Percentiles rank a stretch among this genome's conserved stretches.
Conservation (phyloP, 1,284 basidiomycete species). For the Malassezia obtusa region DNA sequence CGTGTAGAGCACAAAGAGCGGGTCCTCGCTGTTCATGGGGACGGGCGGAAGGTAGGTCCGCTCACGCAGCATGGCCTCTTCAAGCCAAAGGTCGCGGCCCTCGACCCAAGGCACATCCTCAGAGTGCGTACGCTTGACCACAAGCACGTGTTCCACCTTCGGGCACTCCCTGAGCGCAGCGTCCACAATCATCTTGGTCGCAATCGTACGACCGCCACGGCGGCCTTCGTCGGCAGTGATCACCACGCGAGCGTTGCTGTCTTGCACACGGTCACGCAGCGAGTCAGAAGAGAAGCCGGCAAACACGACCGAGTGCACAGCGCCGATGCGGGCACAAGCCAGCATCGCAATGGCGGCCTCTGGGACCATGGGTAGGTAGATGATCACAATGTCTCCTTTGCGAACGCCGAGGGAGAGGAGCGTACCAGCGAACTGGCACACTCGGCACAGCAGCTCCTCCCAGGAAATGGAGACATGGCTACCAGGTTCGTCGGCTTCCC, state of each 20-base stretch:
- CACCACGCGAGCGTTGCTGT: slow-evolving; percentile 78
- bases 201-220: slow-evolving; percentile 87
- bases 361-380: slow-evolving; percentile 57
- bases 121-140: slow-evolving; percentile 78
- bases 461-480: slow-evolving; percentile 71
- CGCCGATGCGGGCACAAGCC: slow-evolving; percentile 91
- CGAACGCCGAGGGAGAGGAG: slow-evolving; percentile 81
- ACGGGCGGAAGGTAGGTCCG: slow-evolving; percentile 82
- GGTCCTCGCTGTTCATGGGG: slow-evolving; percentile 80
- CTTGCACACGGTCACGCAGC: slow-evolving; percentile 80
- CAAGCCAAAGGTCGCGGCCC: slow-evolving; percentile 91
- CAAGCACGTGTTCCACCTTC: slow-evolving; percentile 77
- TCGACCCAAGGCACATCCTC: slow-evolving; percentile 65
- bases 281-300: slow-evolving; percentile 97
- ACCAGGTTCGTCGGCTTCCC: slow-evolving; percentile 90
- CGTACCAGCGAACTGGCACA: slow-evolving; percentile 81
- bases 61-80: slow-evolving; percentile 75
- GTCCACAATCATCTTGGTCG: slow-evolving; percentile 88
- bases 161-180: slow-evolving; percentile 78
- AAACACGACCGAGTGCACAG: slow-evolving; percentile 96
- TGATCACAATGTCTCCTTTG: slow-evolving; percentile 68
- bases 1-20: slow-evolving; percentile 90
- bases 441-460: slow-evolving; percentile 65
- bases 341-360: slow-evolving; percentile 87
- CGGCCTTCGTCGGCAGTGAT: slow-evolving; percentile 93